These are phyloP conservation scores for Gardenia jasminoides DNA, from an alignment of 257 asterid species.

Conservation along the genomic window DNA sequence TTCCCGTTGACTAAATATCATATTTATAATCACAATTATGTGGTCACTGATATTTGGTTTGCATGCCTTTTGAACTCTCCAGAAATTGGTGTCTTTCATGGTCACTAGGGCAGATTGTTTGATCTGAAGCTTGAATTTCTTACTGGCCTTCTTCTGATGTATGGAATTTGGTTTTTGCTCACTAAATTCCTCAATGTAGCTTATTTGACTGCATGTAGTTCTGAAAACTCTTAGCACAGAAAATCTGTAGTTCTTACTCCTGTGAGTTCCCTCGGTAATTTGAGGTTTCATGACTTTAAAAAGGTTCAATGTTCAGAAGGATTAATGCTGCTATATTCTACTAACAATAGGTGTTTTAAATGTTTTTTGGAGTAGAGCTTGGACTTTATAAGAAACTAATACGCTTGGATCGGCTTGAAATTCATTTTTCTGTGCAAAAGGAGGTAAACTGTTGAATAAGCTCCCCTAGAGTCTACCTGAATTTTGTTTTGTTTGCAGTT, in stretches of 20 bases:
- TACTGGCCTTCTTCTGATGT: neutral
- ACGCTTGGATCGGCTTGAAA: neutral
- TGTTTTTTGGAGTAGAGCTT: neutral
- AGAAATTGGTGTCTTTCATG: neutral
- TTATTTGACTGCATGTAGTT: neutral
- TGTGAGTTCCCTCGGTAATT: neutral
- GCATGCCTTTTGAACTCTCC: neutral
- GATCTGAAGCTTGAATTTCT: neutral
- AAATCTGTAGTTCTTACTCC: neutral
- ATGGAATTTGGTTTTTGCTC: neutral
- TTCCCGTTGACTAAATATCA: neutral
- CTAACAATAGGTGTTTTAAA: neutral
- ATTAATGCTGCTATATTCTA: neutral
- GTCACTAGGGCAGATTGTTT: neutral
- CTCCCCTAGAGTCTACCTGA: neutral
- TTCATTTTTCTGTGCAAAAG: neutral
- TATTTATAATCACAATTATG: neutral
- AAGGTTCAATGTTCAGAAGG: neutral
- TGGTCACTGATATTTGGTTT: neutral
- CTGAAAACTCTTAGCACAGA: neutral
- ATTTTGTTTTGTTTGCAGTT: slow-evolving; percentile 44
- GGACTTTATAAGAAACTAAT: neutral
- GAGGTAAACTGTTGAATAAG: neutral
- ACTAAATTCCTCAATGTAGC: neutral
- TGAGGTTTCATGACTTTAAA: neutral